Evolutionary conservation across 2,329 filamentous ascomycete species (phyloP), one percentile per base, ranked within the genome.

Genomic region (Penicillium psychrosexuale): DNA sequence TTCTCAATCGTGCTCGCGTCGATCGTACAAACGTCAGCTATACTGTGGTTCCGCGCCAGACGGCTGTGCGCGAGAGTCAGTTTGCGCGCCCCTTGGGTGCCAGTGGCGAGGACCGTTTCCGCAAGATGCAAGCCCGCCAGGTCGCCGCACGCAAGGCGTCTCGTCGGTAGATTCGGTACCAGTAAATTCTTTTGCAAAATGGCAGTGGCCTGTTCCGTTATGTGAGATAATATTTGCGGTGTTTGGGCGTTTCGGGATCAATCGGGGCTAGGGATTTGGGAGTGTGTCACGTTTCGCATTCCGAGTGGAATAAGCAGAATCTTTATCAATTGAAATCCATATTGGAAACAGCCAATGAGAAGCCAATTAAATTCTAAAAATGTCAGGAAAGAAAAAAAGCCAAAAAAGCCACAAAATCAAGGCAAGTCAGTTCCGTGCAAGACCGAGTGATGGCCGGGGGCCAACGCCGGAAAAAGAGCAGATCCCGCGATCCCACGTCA

Each of bases 31-130:
- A 82, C 34, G 81, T 81, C 46, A 84, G 80, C 22, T 87, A 87
- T 67, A 84, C 79, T 5, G 79, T 87, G 61, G 84, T 83, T 45
- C 84, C 84, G n/a, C 81, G 80, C 67, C 83, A 79, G 68, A 83
- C 79, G 42, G 69, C 77, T 47, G 68, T 77, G 13, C 69, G 72
- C 46, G 73, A 77, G 55, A 76, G 71, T 62, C 75, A 73, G 53
- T 79, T 75, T 63, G 73, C 76, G 9, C 73, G 76, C 58, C 76
- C 77, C 13, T 51, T 78, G 58, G 77, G 76, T 47, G 69, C 75
- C 45, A 77, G 76, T 54, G 76, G 76, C 58, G 77, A 79, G 64
- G 77, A 78, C 64, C 73, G 73, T 43, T 79, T 79, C 67, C 72
- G 76, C 54, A 73, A 71, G 58, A 78, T 79, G 75, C 77, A 77